Evolutionary conservation across 768 basidiomycete genomes (phyloP), one percentile per base, ranked within the genome.

Genomic region (Guyanaporus albipodus): DNA sequence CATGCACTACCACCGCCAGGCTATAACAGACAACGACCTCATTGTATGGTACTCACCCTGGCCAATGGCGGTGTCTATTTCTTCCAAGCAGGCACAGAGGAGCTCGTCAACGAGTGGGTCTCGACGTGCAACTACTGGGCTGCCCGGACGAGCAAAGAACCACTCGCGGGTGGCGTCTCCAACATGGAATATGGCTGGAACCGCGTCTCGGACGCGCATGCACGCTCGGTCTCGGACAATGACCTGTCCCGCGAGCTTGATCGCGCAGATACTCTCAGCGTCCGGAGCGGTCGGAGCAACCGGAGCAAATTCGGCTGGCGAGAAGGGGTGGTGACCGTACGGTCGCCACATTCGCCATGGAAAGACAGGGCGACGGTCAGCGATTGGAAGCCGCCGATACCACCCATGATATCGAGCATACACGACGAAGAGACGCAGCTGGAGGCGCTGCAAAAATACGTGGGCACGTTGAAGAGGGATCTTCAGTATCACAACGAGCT

Each of bases 181-280:
- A 99, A 98, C 70, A 95, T 98, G 89, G 96, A 99, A 66, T 96
- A 98, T 61, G 96, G 96, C 8, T 99, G 96, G 96, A 94, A 82
- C 64, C 78, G 90, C 17, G 76, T 91, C 8, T 56, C 73, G 21
- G 85, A 85, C 49, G 56, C 73, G 32, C 78, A 79, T 46, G 70
- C 67, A 2, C 76, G 77, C 6, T 76, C 82, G 10, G 63, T 70
- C 19, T 82, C 85, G 18, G 83, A 87, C 44, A 74, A 75, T 43
- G 82, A 81, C 38, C 61, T 75, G 14, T 42, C 71, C 10, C 73
- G 76, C n/a, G 62, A 63, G 8, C 75, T 85, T 44, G 73, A 73
- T 46, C 66, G 59, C 11, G 60, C 76, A 19, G 90, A 90, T 64
- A 73, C 75, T 15, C 66, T 82, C 60, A 94, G 89, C 57, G 76